Percentiles rank a stretch among this genome's conserved stretches.
phyloP scores from a whole-genome alignment of 495 filamentous ascomycete genomes.

The Trichocladium uniseriatum region DNA sequence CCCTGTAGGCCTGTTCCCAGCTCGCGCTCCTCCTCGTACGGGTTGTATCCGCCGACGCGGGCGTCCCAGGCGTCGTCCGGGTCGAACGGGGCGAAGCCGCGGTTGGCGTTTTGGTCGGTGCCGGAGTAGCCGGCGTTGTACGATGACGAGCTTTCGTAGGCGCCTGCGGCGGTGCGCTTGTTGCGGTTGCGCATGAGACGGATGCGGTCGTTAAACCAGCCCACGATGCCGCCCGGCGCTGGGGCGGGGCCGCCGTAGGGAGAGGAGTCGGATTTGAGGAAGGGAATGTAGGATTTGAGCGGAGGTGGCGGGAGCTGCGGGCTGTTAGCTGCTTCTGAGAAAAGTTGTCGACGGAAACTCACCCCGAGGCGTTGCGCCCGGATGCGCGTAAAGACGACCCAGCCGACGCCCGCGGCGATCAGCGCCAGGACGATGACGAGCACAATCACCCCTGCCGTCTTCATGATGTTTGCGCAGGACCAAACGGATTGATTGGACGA shows the following conservation, averaged over 20 bases:
- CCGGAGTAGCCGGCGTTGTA: slow-evolving; percentile 17
- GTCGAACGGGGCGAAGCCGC: slow-evolving; percentile 33
- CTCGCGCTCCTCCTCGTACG: slow-evolving; percentile 59
- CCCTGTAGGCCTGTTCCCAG: slow-evolving; percentile 30
- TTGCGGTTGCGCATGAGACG: slow-evolving; percentile 38
- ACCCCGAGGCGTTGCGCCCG: slow-evolving; percentile 54
- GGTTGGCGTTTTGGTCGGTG: slow-evolving; percentile 17
- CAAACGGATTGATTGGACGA: background rate
- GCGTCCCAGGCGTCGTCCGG: slow-evolving; percentile 69
- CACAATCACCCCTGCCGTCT: slow-evolving; percentile 37
- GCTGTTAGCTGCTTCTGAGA: background rate
- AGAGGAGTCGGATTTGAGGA: slow-evolving; percentile 28
- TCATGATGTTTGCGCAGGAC: slow-evolving; percentile 17
- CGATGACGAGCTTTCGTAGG: slow-evolving; percentile 45
- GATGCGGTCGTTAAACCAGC: slow-evolving; percentile 47
- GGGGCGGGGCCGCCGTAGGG: slow-evolving; percentile 39
- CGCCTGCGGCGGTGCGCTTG: slow-evolving; percentile 47
- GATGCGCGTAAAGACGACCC: slow-evolving; percentile 48
- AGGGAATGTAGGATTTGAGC: slow-evolving; percentile 53
- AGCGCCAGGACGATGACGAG: slow-evolving; percentile 44
- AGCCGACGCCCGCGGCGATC: slow-evolving; percentile 36
- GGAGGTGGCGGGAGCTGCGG: slow-evolving; percentile 51
- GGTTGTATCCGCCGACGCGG: slow-evolving; percentile 51
- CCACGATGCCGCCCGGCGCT: slow-evolving; percentile 46
- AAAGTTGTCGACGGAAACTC: slow-evolving; percentile 16